Evolutionary conservation across 768 basidiomycete genomes (phyloP).

Genomic region (Aureoboletus auriporus): DNA sequence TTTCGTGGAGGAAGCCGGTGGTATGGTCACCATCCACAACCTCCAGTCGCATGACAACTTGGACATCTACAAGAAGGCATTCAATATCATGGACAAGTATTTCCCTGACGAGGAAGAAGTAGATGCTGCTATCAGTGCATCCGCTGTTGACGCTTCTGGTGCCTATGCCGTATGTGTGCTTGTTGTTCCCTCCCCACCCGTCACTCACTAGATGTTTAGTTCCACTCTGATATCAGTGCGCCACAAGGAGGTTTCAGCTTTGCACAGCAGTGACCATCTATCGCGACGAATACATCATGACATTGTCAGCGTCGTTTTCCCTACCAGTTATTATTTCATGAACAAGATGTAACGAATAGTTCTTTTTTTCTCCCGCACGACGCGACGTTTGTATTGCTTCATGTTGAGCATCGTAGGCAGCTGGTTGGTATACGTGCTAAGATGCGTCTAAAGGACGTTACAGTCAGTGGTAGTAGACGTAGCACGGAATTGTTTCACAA

Average conservation of each 20-base stretch:
- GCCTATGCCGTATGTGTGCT: slow-evolving; percentile 61
- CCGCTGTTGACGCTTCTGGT: slow-evolving; percentile 69
- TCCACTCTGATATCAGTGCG: slow-evolving; percentile 80
- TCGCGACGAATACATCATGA: slow-evolving; percentile 1
- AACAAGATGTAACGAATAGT: slow-evolving; percentile 18
- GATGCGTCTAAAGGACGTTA: slow-evolving; percentile 34
- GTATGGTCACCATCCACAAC: slow-evolving; percentile 98
- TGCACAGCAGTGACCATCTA: slow-evolving; percentile 50
- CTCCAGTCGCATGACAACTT: slow-evolving; percentile 99
- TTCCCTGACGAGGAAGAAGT: slow-evolving; percentile 97
- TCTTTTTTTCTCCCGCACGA: slow-evolving; percentile 6
- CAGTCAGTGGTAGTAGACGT: slow-evolving; percentile 14
- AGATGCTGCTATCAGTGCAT: slow-evolving; percentile 75
- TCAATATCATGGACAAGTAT: slow-evolving; percentile 97
- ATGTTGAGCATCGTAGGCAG: slow-evolving; percentile 20
- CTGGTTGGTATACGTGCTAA: slow-evolving; percentile 1
- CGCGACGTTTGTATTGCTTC: slow-evolving; percentile 18
- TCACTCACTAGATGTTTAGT: slow-evolving; percentile 38
- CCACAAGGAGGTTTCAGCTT: slow-evolving; percentile 98
- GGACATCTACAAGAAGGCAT: slow-evolving; percentile 99
- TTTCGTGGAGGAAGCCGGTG: slow-evolving; percentile 96
- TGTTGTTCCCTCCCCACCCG: not conserved
- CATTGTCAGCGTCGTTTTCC: slow-evolving; percentile 4
- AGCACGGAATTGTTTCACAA: too few relatives aligned
- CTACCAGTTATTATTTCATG: slow-evolving; percentile 18